phyloP scores from a whole-genome alignment of 2,329 filamentous ascomycete genomes.

The Fusarium citri region DNA sequence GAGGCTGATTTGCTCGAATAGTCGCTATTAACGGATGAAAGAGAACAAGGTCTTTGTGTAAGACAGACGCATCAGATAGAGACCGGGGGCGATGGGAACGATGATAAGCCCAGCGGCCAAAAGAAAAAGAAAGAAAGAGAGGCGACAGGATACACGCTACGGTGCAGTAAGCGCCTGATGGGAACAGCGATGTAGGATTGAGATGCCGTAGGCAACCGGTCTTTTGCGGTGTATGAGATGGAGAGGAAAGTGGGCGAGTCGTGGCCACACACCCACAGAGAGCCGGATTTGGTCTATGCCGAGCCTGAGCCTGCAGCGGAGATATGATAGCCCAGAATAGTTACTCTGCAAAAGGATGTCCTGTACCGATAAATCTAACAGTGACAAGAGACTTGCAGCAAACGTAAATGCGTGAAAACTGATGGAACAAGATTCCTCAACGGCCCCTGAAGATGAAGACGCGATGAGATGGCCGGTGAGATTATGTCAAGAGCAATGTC shows the following conservation, averaged over 20 bases:
- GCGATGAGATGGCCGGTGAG: conserved; percentile 3
- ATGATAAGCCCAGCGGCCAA: conserved; percentile 1
- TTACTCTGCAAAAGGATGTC: conserved; percentile 4
- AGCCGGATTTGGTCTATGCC: conserved; percentile 42
- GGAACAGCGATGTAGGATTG: conserved; percentile 1
- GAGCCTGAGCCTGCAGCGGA: conserved; percentile 29
- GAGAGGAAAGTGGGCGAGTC: conserved; percentile 16
- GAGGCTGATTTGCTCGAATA: conserved; percentile 10
- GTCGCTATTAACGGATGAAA: conserved; percentile 15
- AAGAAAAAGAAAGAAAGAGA: not conserved
- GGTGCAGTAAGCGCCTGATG: not conserved
- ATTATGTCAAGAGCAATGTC: not conserved
- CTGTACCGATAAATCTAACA: not conserved
- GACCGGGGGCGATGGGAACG: not conserved
- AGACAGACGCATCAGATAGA: conserved; percentile 13
- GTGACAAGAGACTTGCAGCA: not conserved
- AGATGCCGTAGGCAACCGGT: conserved; percentile 9
- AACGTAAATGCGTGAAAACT: not conserved
- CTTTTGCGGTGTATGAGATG: conserved; percentile 13
- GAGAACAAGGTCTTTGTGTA: conserved; percentile 11
- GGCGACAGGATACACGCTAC: not conserved
- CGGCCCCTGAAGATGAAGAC: not conserved
- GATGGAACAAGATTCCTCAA: not conserved
- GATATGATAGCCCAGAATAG: conserved; percentile 23
- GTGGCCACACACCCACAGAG: conserved; percentile 27